phyloP scores from a whole-genome alignment of 2,329 filamentous ascomycete genomes.

The Venturia effusa region DNA sequence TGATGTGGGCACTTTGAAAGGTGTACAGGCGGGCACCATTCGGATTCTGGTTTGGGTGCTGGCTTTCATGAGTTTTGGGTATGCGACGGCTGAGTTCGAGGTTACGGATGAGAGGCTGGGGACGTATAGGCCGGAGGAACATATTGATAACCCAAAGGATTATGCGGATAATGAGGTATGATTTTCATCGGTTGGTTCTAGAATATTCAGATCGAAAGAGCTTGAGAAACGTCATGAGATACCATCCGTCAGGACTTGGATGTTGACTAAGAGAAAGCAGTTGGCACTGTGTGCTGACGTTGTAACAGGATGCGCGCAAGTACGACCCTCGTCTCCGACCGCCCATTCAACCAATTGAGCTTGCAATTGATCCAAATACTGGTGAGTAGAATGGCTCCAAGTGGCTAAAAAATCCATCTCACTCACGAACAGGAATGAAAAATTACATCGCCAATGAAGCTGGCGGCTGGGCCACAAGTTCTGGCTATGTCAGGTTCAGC shows the following conservation, averaged over 20 bases:
- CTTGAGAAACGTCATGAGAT: not conserved
- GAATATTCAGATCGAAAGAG: not conserved
- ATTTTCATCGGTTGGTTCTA: not conserved
- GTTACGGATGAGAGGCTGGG: constrained; percentile 43
- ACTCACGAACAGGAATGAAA: constrained; percentile 65
- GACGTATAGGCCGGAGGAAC: constrained; percentile 28
- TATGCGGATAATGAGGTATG: constrained; percentile 21
- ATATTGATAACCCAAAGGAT: constrained; percentile 40
- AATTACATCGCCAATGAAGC: constrained; percentile 94
- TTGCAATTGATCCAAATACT: constrained; percentile 34
- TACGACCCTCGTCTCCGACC: constrained; percentile 73
- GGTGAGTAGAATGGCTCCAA: constrained; percentile 14
- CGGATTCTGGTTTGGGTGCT: constrained; percentile 44
- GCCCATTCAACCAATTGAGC: constrained; percentile 48
- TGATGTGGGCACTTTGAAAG: constrained; percentile 42
- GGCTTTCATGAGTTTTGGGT: constrained; percentile 46
- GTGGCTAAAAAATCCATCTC: not conserved
- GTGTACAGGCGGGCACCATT: constrained; percentile 42
- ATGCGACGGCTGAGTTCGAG: constrained; percentile 46
- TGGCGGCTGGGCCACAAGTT: constrained; percentile 80
- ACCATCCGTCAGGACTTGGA: not conserved
- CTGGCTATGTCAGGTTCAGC: constrained; percentile 58
- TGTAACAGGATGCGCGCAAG: constrained; percentile 57
- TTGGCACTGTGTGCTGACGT: constrained; percentile 18
- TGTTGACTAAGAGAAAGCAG: not conserved